Base-by-base conservation (phyloP, 1,139 yeast species). In the Magnusiomyces starmeri region DNA sequence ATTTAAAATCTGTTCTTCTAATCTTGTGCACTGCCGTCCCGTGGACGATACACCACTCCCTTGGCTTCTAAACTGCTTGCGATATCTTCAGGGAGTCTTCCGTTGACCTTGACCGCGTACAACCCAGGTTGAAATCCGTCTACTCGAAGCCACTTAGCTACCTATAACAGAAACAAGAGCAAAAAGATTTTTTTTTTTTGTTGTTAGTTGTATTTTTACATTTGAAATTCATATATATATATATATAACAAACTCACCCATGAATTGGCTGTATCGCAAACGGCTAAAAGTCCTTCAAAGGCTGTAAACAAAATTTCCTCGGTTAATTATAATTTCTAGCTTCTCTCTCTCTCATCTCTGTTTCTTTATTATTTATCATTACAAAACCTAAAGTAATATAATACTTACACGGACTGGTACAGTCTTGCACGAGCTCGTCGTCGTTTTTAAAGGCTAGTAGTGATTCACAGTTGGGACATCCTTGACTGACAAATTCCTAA, bases 401-500 rank as follows among this genome's bases (percentile, higher is more conserved):
- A n/a, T n/a, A 62, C 71, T 59, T 64, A 68, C 71, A 82, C 41
- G 97, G 97, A 26, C 96, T 88, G 3, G 98, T 92, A 66, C 96
- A 89, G 63, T 89, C 96, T 66, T 86, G 85, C 27, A 84, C 85
- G 44, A 87, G 80, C 22, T 85, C 82, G 53, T 88, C 89, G 62
- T 89, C 97, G 62, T 85, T 92, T 52, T 82, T 83, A 65, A 83
- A 82, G 57, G 82, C 84, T 63, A 85, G 74, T 46, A 89, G 83
- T 53, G 92, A 82, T 63, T 88, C 97, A 71, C 98, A 92, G 72
- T 92, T 92, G n/a, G 98, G 98, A 69, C 99, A 92, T 10, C 97
- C 97, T 24, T 80, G 79, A 52, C 81, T 82, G 50, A 85, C 79
- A 66, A 90, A 92, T 63, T 79, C 78, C 70, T 71, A 59, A 66